phyloP scores from a whole-genome alignment of 1,284 basidiomycete genomes.

The Ceratobasidium sp. region DNA sequence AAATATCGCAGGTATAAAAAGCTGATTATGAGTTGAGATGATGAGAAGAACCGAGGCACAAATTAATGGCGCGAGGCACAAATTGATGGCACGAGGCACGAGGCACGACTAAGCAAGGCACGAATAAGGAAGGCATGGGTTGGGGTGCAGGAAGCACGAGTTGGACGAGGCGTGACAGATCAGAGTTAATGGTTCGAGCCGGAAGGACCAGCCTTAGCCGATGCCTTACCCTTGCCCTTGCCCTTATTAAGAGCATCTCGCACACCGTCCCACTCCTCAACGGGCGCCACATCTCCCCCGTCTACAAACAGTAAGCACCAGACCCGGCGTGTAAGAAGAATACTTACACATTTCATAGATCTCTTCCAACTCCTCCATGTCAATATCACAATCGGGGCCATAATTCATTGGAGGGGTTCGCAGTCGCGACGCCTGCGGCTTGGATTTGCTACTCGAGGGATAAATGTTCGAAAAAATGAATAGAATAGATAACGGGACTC shows the following conservation, averaged over 20 bases:
- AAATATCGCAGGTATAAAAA: too few species aligned
- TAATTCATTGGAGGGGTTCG: not conserved
- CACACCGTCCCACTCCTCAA: not conserved
- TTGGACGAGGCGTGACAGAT: too few species aligned
- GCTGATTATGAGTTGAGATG: too few species aligned
- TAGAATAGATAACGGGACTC: not conserved
- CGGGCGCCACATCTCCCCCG: not conserved
- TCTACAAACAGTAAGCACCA: not conserved
- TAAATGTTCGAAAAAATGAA: too few species aligned
- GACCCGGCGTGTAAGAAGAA: not conserved
- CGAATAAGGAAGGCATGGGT: too few species aligned
- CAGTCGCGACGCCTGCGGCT: not conserved
- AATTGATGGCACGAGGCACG: too few species aligned
- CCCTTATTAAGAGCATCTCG: not conserved
- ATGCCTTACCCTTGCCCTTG: not conserved
- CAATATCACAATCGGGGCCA: slow-evolving; percentile 2
- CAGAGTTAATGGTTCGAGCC: too few species aligned
- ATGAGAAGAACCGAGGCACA: too few species aligned
- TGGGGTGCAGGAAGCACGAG: too few species aligned
- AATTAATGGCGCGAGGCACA: too few species aligned
- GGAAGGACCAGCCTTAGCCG: too few species aligned
- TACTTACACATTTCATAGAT: not conserved
- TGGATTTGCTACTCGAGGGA: not conserved
- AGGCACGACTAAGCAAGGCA: too few species aligned
- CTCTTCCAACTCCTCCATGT: not conserved